Percentiles rank a stretch among this genome's conserved stretches.
These are phyloP conservation scores for Mycena galopus DNA, from an alignment of 768 basidiomycete species.

Conservation along the genomic window DNA sequence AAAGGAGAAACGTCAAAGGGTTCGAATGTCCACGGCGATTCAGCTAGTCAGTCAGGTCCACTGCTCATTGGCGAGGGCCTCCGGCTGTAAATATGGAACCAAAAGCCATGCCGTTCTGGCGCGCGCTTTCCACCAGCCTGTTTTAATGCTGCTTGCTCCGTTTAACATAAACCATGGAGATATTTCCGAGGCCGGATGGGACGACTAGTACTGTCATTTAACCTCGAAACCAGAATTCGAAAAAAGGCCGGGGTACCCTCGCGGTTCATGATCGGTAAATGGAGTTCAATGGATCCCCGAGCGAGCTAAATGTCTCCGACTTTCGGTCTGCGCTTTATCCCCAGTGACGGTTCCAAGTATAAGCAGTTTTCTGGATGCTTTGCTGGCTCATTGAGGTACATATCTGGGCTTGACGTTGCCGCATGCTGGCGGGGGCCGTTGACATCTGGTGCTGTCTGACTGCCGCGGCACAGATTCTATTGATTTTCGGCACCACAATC, in stretches of 20 bases:
- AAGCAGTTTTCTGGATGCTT: conserved; percentile 6
- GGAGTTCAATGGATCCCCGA: not conserved
- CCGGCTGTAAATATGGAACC: not conserved
- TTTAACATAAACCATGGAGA: not conserved
- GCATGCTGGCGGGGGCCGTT: not conserved
- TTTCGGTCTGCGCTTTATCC: conserved; percentile 16
- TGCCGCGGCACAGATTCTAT: conserved; percentile 1
- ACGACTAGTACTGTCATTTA: conserved; percentile 7
- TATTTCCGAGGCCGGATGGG: not conserved
- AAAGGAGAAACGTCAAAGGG: conserved; percentile 16
- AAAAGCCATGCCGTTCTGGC: not conserved
- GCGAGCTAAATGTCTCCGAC: not conserved
- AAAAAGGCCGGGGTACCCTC: not conserved
- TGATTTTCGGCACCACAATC: not conserved
- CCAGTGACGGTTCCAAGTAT: not conserved
- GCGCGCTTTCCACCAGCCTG: not conserved
- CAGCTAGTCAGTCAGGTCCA: too few species aligned
- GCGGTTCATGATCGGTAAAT: not conserved
- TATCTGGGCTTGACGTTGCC: not conserved
- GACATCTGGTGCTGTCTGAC: not conserved
- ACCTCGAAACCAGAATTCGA: conserved; percentile 16
- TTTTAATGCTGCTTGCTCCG: not conserved
- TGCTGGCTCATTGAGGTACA: conserved; percentile 7
- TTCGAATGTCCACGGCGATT: not conserved
- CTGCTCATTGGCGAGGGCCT: not conserved